A percentile compares a stretch with the other conserved stretches of the same genome.
Evolutionary conservation across 2,329 filamentous ascomycete species (phyloP).

Genomic region (Penicillium brasilianum): DNA sequence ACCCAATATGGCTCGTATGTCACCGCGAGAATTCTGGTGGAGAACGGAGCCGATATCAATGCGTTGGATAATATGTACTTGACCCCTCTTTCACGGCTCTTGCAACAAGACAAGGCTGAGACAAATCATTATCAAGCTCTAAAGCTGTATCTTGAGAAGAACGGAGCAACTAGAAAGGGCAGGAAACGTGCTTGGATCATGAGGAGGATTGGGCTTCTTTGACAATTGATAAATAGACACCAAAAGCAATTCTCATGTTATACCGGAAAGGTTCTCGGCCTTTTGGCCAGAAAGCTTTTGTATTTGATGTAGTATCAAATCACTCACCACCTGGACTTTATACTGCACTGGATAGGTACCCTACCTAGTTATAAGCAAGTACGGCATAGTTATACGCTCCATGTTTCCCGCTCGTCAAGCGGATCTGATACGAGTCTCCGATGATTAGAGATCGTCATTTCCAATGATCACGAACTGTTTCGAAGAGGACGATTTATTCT

Average conservation of each 20-base stretch:
- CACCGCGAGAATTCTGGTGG: background rate
- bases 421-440: background rate
- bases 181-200: background rate
- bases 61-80: conserved; percentile 1
- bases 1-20: conserved; percentile 1
- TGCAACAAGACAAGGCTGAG: background rate
- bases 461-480: background rate
- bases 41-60: background rate
- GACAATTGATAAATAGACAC: background rate
- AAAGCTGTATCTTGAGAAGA: conserved; percentile 2
- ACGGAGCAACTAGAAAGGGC: conserved; percentile 2
- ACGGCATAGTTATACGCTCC: background rate
- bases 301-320: conserved; percentile 1
- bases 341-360: background rate
- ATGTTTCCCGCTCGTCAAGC: background rate
- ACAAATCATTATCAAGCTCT: background rate
- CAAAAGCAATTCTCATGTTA: background rate
- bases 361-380: background rate
- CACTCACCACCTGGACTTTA: background rate
- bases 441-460: background rate
- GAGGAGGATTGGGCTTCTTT: background rate
- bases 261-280: background rate
- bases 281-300: background rate
- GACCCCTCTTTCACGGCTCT: conserved; percentile 1
- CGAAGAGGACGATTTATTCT: too few relatives aligned